Conservation (phyloP, 768 basidiomycete species). For the Termitomyces sp. region DNA sequence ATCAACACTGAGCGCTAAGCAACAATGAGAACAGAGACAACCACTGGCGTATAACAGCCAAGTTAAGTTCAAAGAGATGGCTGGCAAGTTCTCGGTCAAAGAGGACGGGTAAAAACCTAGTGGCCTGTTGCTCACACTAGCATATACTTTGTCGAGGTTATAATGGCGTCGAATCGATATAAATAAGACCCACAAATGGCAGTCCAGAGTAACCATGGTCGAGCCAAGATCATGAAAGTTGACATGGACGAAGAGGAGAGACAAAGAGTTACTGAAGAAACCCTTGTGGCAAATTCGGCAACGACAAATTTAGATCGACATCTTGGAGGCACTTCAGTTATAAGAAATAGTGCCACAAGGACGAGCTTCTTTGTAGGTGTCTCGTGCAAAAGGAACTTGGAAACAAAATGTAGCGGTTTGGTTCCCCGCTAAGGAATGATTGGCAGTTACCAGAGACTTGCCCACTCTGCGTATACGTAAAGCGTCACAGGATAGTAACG, state of each 20-base stretch:
- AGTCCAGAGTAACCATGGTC: constrained; percentile 3
- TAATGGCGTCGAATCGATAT: not conserved
- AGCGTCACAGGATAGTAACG: too few species aligned
- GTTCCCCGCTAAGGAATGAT: too few species aligned
- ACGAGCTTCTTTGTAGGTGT: too few species aligned
- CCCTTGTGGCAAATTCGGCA: not conserved
- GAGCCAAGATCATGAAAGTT: constrained; percentile 1
- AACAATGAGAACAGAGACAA: not conserved
- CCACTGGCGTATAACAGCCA: constrained; percentile 8
- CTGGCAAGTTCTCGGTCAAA: not conserved
- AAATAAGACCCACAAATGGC: not conserved
- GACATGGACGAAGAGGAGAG: not conserved
- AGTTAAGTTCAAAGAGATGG: not conserved
- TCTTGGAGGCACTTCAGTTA: too few species aligned
- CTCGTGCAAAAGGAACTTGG: too few species aligned
- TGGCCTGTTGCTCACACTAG: not conserved
- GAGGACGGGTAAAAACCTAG: constrained; percentile 1
- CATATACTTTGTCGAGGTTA: constrained; percentile 1
- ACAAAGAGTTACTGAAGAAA: not conserved
- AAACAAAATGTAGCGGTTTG: too few species aligned
- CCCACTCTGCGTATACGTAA: too few species aligned
- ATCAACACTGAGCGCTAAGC: too few species aligned
- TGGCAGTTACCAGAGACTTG: too few species aligned
- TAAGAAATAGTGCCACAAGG: too few species aligned
- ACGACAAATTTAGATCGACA: not conserved